These are phyloP conservation scores for Juncus inflexus DNA, from an alignment of 176 grass and related monocot genomes.

Conservation along the genomic window DNA sequence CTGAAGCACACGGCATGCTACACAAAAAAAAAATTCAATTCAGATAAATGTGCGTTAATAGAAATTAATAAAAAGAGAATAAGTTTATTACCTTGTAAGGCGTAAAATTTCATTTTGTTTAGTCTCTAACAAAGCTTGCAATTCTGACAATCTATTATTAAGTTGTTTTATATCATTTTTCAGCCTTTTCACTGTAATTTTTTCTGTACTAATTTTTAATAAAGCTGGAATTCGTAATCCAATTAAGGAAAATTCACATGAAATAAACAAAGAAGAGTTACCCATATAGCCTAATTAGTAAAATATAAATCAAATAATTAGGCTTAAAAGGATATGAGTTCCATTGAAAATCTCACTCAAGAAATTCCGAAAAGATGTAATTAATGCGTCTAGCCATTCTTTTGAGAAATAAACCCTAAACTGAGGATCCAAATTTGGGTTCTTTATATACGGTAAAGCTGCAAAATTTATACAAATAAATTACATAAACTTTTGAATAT, in stretches of 20 bases:
- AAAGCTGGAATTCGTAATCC: conserved; percentile 65
- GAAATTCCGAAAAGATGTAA: conserved; percentile 81
- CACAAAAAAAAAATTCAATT: background rate
- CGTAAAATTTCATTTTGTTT: conserved; percentile 74
- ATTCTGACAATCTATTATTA: conserved; percentile 82
- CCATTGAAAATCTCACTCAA: conserved; percentile 89
- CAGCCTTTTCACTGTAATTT: conserved; percentile 73
- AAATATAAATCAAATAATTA: background rate
- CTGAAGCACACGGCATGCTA: too few relatives aligned
- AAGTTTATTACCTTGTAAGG: conserved; percentile 54
- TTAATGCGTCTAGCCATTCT: conserved; percentile 79
- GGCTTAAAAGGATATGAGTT: conserved; percentile 79
- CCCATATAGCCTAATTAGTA: too few relatives aligned
- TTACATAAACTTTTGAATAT: too few relatives aligned
- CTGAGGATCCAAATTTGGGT: conserved; percentile 81
- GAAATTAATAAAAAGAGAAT: background rate
- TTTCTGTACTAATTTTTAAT: conserved; percentile 89
- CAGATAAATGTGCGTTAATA: background rate
- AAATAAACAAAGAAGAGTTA: too few relatives aligned
- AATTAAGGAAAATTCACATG: conserved; percentile 54
- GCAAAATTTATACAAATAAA: conserved; percentile 19
- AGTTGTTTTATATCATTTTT: conserved; percentile 91
- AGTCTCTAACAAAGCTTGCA: conserved; percentile 75
- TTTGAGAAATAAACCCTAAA: conserved; percentile 96
- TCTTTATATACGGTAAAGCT: conserved; percentile 91